These are phyloP conservation scores for Anthracocystis walkeri DNA, from an alignment of 1,284 basidiomycete species.

Conservation along the genomic window DNA sequence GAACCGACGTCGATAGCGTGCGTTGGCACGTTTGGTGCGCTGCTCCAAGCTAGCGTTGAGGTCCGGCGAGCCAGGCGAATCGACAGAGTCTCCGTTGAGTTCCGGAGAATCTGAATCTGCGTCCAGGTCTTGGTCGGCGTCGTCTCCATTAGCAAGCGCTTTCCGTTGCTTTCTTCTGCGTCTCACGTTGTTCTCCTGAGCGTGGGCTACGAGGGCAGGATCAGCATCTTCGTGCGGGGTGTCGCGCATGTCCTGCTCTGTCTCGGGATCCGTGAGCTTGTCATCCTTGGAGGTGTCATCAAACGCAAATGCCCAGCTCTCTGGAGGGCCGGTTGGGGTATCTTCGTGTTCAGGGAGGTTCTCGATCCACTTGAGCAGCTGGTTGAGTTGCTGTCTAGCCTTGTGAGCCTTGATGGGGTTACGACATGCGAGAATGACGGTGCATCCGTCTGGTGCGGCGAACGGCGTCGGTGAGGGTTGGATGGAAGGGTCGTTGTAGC, in stretches of 20 bases:
- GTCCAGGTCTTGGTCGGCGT: slow-evolving; percentile 15
- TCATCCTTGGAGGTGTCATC: slow-evolving; percentile 42
- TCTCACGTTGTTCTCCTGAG: slow-evolving; percentile 48
- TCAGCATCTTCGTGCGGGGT: slow-evolving; percentile 59
- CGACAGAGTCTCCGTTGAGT: slow-evolving; percentile 6
- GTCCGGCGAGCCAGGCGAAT: slow-evolving; percentile 24
- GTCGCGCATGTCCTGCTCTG: slow-evolving; percentile 47
- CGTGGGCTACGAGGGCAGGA: slow-evolving; percentile 49
- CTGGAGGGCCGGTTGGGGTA: slow-evolving; percentile 49
- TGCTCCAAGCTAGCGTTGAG: slow-evolving; percentile 40
- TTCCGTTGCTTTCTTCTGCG: slow-evolving; percentile 47
- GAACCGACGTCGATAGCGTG: slow-evolving; percentile 60
- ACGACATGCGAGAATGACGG: slow-evolving; percentile 67
- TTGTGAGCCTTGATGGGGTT: slow-evolving; percentile 68
- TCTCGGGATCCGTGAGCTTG: slow-evolving; percentile 46
- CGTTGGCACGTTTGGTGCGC: slow-evolving; percentile 57
- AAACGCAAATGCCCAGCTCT: slow-evolving; percentile 50
- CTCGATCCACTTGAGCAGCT: slow-evolving; percentile 55
- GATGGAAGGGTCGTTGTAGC: slow-evolving; percentile 13
- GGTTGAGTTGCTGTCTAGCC: slow-evolving; percentile 58
- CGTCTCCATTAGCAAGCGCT: slow-evolving; percentile 36
- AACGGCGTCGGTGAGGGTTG: slow-evolving; percentile 61
- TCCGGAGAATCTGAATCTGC: slow-evolving; percentile 11
- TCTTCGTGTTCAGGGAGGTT: slow-evolving; percentile 59
- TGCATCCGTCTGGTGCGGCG: slow-evolving; percentile 66